These are phyloP conservation scores for Albugo candida DNA, from an alignment of 352 stramenopile genomes.

Conservation along the genomic window DNA sequence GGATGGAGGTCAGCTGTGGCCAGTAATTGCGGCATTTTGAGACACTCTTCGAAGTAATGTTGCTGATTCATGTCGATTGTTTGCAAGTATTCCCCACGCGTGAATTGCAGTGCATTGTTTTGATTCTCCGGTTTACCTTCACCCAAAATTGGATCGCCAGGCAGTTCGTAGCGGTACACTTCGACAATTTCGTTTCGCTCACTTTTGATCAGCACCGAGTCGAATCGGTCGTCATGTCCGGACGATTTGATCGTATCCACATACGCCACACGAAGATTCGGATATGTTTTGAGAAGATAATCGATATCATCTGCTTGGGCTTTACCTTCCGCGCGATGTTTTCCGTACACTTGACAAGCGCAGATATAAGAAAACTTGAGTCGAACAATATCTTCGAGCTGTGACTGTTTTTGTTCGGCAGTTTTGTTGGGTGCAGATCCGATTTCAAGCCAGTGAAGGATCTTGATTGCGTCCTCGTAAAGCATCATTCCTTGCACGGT, in stretches of 20 bases:
- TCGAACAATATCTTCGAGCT: slow-evolving; percentile 68
- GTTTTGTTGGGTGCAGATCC: slow-evolving; percentile 38
- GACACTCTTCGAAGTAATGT: slow-evolving; percentile 70
- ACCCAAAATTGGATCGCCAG: slow-evolving; percentile 61
- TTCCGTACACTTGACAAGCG: slow-evolving; percentile 67
- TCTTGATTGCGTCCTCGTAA: slow-evolving; percentile 76
- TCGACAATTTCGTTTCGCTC: slow-evolving; percentile 50
- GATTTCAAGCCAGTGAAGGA: slow-evolving; percentile 72
- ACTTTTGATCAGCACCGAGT: slow-evolving; percentile 64
- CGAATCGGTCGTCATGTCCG: slow-evolving; percentile 23
- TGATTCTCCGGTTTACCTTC: slow-evolving; percentile 77
- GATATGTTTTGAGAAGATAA: slow-evolving; percentile 57
- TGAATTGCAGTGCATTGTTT: slow-evolving; percentile 66
- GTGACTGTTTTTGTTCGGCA: slow-evolving; percentile 54
- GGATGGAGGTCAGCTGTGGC: slow-evolving; percentile 45
- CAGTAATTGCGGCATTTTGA: slow-evolving; percentile 72
- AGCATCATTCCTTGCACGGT: slow-evolving; percentile 77
- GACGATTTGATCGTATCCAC: slow-evolving; percentile 37
- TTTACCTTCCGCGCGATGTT: slow-evolving; percentile 43
- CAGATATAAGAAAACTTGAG: slow-evolving; percentile 79
- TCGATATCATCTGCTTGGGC: slow-evolving; percentile 63
- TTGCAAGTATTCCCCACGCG: slow-evolving; percentile 65
- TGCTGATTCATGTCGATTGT: slow-evolving; percentile 83
- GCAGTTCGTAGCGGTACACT: slow-evolving; percentile 62
- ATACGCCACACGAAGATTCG: slow-evolving; percentile 70